Evolutionary conservation across 768 basidiomycete species (phyloP).

Genomic region (Albatrellus ellisii): DNA sequence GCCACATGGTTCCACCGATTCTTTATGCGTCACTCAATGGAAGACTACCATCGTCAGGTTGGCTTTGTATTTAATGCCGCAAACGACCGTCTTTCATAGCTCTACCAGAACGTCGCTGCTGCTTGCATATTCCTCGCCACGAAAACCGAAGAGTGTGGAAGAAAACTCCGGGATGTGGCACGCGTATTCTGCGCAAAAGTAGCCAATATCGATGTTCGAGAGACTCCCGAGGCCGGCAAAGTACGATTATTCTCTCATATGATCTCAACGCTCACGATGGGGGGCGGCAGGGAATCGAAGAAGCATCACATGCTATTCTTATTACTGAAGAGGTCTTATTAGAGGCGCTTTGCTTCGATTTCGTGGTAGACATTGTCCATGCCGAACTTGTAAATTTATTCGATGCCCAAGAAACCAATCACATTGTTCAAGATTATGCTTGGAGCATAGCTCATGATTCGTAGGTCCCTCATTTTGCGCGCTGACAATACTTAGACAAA

Average conservation of each 20-base stretch:
- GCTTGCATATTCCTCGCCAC: slow-evolving; percentile 81
- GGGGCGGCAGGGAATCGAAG: slow-evolving; percentile 54
- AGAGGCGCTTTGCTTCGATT: slow-evolving; percentile 80
- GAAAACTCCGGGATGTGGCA: slow-evolving; percentile 79
- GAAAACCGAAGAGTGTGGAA: slow-evolving; percentile 84
- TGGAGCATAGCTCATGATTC: slow-evolving; percentile 87
- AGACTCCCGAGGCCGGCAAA: slow-evolving; percentile 51
- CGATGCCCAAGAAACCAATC: slow-evolving; percentile 34
- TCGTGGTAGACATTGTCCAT: slow-evolving; percentile 67
- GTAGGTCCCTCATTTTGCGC: slow-evolving; percentile 28
- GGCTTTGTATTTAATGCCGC: slow-evolving; percentile 9
- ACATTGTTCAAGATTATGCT: slow-evolving; percentile 52
- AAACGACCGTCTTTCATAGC: slow-evolving; percentile 1
- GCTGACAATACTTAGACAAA: slow-evolving; percentile 2
- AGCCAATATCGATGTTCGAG: slow-evolving; percentile 35
- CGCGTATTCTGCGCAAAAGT: slow-evolving; percentile 62
- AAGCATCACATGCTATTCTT: slow-evolving; percentile 54
- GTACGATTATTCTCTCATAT: slow-evolving; percentile 24
- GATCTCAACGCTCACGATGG: not conserved
- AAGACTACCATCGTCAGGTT: slow-evolving; percentile 73
- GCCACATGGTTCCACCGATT: slow-evolving; percentile 88
- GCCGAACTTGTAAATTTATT: slow-evolving; percentile 64
- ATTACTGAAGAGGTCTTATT: slow-evolving; percentile 67
- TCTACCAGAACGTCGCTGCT: slow-evolving; percentile 62
- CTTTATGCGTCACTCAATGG: slow-evolving; percentile 78